Conservation (phyloP, 495 filamentous ascomycete genomes). For the Podospora australis region DNA sequence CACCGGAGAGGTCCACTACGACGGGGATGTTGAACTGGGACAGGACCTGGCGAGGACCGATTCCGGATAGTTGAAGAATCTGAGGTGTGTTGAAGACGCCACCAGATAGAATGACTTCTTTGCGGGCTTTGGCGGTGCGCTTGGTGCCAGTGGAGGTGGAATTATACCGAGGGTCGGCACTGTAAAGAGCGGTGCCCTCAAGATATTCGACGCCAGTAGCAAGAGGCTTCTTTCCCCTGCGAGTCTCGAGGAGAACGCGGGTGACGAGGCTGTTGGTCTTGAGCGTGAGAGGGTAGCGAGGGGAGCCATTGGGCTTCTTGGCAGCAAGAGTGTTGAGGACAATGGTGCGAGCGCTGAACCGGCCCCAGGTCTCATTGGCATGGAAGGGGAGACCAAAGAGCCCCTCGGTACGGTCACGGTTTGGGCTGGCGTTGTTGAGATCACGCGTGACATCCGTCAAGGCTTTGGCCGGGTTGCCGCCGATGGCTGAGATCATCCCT, state of each 20-base stretch:
- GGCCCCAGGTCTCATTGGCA: constrained; percentile 22
- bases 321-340: constrained; percentile 44
- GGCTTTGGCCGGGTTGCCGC: constrained; percentile 15
- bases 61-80: constrained; percentile 39
- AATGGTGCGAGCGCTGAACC: constrained; percentile 34
- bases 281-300: constrained; percentile 50
- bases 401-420: constrained; percentile 21
- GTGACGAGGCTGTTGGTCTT: constrained; percentile 52
- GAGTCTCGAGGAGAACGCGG: constrained; percentile 44
- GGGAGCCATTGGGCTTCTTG: constrained; percentile 40
- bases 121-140: constrained; percentile 8
- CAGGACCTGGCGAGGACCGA: constrained; percentile 6
- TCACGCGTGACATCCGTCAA: constrained; percentile 29
- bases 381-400: constrained; percentile 35
- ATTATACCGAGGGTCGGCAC: constrained; percentile 42
- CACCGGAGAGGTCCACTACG: constrained; percentile 46
- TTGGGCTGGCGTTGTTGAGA: constrained; percentile 38
- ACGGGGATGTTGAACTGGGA: constrained; percentile 33
- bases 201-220: constrained; percentile 59
- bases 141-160: neutral
- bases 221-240: constrained; percentile 32
- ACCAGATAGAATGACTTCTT: constrained; percentile 37
- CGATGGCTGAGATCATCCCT: constrained; percentile 13
- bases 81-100: constrained; percentile 40
- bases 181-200: constrained; percentile 50